Conservation (phyloP, 495 filamentous ascomycete species). For the Hypoxylon intermedium region DNA sequence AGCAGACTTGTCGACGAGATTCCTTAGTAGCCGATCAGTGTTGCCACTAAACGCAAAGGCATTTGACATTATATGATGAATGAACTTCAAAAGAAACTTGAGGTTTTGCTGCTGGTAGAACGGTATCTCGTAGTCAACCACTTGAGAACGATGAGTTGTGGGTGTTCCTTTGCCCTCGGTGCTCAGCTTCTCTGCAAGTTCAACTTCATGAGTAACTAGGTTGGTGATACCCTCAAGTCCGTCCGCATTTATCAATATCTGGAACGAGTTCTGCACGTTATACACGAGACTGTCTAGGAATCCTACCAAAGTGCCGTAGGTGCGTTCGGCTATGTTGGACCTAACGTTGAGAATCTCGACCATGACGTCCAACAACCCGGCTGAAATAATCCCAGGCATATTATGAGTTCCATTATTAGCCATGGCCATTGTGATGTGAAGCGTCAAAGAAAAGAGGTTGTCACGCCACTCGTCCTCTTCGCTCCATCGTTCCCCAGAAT, state of each 20-base stretch:
- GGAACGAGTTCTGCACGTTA: conserved; percentile 78
- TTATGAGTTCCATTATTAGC: conserved; percentile 68
- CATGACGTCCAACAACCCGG: conserved; percentile 86
- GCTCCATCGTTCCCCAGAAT: conserved; percentile 60
- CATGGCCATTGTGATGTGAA: conserved; percentile 73
- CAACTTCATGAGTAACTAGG: conserved; percentile 80
- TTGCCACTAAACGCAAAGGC: conserved; percentile 70
- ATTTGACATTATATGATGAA: conserved; percentile 92
- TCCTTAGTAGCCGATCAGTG: conserved; percentile 86
- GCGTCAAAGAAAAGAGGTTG: conserved; percentile 79
- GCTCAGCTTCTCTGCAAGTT: conserved; percentile 69
- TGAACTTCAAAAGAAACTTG: conserved; percentile 93
- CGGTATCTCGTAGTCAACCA: conserved; percentile 90
- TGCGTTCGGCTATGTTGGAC: conserved; percentile 79
- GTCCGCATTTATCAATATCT: conserved; percentile 75
- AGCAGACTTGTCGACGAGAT: conserved; percentile 90
- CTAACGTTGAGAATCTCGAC: conserved; percentile 88
- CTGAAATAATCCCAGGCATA: conserved; percentile 71
- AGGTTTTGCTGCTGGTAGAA: conserved; percentile 91
- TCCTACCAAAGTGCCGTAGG: conserved; percentile 77
- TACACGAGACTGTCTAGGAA: conserved; percentile 90
- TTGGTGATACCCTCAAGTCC: conserved; percentile 88
- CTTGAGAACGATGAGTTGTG: conserved; percentile 74
- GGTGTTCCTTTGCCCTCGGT: conserved; percentile 75
- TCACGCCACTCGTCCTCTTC: conserved; percentile 88